Evolutionary conservation across 805 yeast genomes (phyloP).

Genomic region (Ogataea sp.): DNA sequence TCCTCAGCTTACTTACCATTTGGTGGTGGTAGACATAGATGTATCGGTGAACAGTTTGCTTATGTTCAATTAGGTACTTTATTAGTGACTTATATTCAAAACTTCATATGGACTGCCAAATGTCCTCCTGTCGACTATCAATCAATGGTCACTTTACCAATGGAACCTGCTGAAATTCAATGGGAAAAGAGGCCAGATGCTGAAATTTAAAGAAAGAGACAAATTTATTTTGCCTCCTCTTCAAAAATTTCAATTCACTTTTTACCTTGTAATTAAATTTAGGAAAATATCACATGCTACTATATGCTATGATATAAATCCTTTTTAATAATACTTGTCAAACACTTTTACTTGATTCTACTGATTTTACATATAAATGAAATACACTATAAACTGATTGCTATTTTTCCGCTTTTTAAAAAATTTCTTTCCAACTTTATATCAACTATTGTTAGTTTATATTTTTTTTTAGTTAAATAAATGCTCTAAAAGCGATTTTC

Average conservation of each 20-base stretch:
- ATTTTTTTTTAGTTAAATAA: neutral
- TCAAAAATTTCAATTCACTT: no score
- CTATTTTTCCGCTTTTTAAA: no score
- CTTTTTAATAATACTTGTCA: no score
- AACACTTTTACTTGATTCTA: neutral
- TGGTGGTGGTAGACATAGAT: slow-evolving; percentile 99
- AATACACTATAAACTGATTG: no score
- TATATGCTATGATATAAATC: no score
- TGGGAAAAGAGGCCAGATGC: slow-evolving; percentile 38
- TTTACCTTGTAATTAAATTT: no score
- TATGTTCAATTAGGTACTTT: slow-evolving; percentile 86
- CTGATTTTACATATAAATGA: no score
- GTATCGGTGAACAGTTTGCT: slow-evolving; percentile 98
- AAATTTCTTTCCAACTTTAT: no score
- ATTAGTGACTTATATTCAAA: slow-evolving; percentile 64
- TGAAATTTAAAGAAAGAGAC: neutral
- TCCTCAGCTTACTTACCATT: slow-evolving; percentile 93
- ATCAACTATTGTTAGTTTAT: neutral
- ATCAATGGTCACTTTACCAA: slow-evolving; percentile 90
- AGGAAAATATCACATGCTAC: no score
- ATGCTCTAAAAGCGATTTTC: no score
- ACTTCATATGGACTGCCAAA: slow-evolving; percentile 66
- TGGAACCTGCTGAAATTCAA: slow-evolving; percentile 59
- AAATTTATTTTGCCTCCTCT: no score
- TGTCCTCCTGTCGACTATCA: slow-evolving; percentile 71